Evolutionary conservation across 331 rosid genomes (phyloP).

Genomic region (Quercus phellos): DNA sequence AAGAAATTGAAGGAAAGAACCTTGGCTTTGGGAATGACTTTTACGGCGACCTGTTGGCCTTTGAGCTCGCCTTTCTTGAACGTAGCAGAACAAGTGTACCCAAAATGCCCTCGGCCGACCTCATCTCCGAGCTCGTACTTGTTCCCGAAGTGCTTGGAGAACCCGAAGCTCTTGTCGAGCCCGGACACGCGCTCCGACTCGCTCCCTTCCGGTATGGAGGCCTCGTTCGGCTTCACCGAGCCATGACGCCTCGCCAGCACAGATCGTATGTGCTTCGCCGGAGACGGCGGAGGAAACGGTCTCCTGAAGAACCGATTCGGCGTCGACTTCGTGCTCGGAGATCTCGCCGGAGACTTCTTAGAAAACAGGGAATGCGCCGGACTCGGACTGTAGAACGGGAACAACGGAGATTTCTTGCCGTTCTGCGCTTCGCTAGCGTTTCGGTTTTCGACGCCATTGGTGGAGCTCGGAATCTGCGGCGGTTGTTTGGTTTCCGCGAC

Average conservation of each 20-base stretch:
- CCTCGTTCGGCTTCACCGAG: constrained; percentile 75
- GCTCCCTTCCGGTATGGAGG: constrained; percentile 59
- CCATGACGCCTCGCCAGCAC: constrained; percentile 71
- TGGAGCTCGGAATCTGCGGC: constrained; percentile 15
- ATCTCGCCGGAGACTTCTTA: constrained; percentile 70
- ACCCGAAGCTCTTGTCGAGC: constrained; percentile 82
- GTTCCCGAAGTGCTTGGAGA: constrained; percentile 66
- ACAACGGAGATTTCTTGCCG: constrained; percentile 61
- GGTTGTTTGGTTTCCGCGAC: not conserved
- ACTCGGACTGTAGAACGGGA: constrained; percentile 69
- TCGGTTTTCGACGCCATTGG: constrained; percentile 26
- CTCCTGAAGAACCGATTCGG: constrained; percentile 60
- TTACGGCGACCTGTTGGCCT: constrained; percentile 70
- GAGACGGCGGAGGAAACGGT: constrained; percentile 85
- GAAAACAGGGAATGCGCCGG: constrained; percentile 66
- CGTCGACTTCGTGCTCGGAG: constrained; percentile 43
- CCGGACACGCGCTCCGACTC: constrained; percentile 49
- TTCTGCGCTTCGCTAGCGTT: constrained; percentile 26
- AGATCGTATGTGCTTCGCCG: constrained; percentile 85
- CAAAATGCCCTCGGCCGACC: constrained; percentile 91
- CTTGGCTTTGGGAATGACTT: constrained; percentile 87
- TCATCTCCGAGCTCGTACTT: constrained; percentile 82
- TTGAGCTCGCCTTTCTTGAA: constrained; percentile 68
- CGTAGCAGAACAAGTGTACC: constrained; percentile 74
- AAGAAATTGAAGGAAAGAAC: constrained; percentile 25